Percentiles rank a stretch among this genome's conserved stretches.
Evolutionary conservation across 768 basidiomycete species (phyloP).

Genomic region (Podaxis sp.): DNA sequence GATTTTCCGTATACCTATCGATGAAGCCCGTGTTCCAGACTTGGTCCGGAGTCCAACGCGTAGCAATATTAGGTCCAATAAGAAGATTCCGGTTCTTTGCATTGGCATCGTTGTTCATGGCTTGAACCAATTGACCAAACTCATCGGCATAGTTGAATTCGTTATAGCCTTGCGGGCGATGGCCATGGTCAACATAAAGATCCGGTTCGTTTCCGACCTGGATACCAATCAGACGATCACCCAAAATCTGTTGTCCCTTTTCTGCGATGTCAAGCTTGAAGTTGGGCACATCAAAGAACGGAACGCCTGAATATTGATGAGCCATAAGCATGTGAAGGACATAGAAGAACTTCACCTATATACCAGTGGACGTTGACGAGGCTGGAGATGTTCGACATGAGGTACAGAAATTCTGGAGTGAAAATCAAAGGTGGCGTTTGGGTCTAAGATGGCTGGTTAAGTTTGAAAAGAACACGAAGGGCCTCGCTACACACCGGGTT

Average conservation of each 20-base stretch:
- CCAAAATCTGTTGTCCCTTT: conserved; percentile 64
- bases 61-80: conserved; percentile 55
- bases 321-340: neutral
- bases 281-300: conserved; percentile 65
- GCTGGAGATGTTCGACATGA: conserved; percentile 61
- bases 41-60: conserved; percentile 54
- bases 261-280: conserved; percentile 59
- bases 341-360: neutral
- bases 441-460: conserved; percentile 38
- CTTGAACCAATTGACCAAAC: conserved; percentile 46
- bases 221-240: conserved; percentile 62
- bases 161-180: conserved; percentile 39
- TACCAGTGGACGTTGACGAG: conserved; percentile 67
- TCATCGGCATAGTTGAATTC: conserved; percentile 53
- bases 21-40: conserved; percentile 59
- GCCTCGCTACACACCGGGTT: conserved; percentile 38
- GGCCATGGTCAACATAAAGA: conserved; percentile 43
- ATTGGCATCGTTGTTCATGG: conserved; percentile 39
- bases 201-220: conserved; percentile 75
- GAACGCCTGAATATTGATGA: conserved; percentile 42
- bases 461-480: neutral
- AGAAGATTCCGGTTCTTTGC: conserved; percentile 43
- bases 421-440: conserved; percentile 68
- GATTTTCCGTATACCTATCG: conserved; percentile 34
- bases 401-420: conserved; percentile 64